Conservation (phyloP, 768 basidiomycete species). For the Tulasnella sp. region DNA sequence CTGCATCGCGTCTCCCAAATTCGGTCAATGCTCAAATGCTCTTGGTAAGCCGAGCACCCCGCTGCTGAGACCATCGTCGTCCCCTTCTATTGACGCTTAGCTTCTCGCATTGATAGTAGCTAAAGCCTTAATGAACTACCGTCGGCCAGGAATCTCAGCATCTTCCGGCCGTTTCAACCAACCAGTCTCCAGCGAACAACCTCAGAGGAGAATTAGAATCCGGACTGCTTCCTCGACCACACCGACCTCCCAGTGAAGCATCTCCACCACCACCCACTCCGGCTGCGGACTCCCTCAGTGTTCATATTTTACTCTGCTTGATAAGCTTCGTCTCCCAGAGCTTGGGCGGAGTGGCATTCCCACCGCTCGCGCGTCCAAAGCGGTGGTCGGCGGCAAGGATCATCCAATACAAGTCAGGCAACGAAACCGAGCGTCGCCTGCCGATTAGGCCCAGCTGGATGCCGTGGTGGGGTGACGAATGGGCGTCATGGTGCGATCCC, state of each 20-base stretch:
- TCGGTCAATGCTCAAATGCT: no score
- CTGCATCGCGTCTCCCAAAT: no score
- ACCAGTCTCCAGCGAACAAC: background rate
- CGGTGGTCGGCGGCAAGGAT: background rate
- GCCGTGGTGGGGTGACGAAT: slow-evolving; percentile 10
- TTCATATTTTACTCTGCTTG: background rate
- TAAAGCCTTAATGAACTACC: no score
- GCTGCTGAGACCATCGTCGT: no score
- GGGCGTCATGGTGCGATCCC: background rate
- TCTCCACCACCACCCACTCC: background rate
- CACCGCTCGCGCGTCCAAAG: slow-evolving; percentile 7
- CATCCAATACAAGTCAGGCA: background rate
- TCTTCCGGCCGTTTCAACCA: background rate
- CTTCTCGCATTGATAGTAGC: no score
- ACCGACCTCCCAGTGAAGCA: background rate
- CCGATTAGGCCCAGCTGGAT: slow-evolving; percentile 22
- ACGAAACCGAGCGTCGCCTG: background rate
- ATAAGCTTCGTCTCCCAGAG: background rate
- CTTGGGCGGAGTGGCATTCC: slow-evolving; percentile 2
- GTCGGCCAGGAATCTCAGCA: background rate
- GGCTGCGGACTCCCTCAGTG: background rate
- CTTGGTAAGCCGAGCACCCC: no score
- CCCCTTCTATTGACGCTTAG: no score
- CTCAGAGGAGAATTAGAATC: background rate
- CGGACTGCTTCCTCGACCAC: background rate